Percentiles rank a stretch among this genome's conserved stretches.
phyloP scores from a whole-genome alignment of 495 filamentous ascomycete species.

The Daldinia bambusicola region DNA sequence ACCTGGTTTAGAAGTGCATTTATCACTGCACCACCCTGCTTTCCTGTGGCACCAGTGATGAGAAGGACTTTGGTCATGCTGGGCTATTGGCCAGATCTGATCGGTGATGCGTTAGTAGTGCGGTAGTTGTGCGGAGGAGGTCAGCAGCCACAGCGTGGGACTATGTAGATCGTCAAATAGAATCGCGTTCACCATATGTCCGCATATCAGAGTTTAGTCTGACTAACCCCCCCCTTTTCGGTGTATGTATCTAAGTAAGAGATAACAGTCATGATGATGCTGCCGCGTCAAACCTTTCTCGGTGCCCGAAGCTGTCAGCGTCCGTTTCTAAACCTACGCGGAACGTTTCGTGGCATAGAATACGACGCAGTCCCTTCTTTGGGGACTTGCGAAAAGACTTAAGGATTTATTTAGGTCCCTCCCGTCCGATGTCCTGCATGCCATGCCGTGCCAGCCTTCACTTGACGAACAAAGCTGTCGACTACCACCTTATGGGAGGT shows the following conservation, averaged over 20 bases:
- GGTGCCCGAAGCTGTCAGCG: conserved; percentile 23
- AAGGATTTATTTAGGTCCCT: conserved; percentile 38
- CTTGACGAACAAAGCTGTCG: conserved; percentile 12
- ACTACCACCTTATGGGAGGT: conserved; percentile 22
- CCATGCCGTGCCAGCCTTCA: conserved; percentile 13
- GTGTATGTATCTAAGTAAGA: conserved; percentile 8
- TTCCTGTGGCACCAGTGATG: conserved; percentile 75
- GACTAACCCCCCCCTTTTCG: conserved; percentile 14
- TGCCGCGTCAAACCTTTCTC: conserved; percentile 31
- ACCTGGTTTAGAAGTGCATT: conserved; percentile 59
- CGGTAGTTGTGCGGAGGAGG: neutral
- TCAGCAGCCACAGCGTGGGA: conserved; percentile 11
- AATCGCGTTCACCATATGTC: conserved; percentile 29
- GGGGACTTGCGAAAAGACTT: conserved; percentile 30
- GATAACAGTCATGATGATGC: neutral
- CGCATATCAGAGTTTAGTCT: conserved; percentile 24
- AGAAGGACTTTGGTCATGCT: conserved; percentile 61
- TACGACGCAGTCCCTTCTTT: conserved; percentile 7
- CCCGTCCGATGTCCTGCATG: conserved; percentile 37
- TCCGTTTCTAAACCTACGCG: conserved; percentile 21
- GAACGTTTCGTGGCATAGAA: conserved; percentile 18
- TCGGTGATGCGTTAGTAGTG: neutral
- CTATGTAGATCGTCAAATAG: conserved; percentile 18
- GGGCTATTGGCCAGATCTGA: conserved; percentile 8
- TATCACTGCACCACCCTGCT: conserved; percentile 72